Percentiles rank a stretch among this genome's conserved stretches.
phyloP scores from a whole-genome alignment of 78 protist species.

The Dictyostelium capitatum region DNA sequence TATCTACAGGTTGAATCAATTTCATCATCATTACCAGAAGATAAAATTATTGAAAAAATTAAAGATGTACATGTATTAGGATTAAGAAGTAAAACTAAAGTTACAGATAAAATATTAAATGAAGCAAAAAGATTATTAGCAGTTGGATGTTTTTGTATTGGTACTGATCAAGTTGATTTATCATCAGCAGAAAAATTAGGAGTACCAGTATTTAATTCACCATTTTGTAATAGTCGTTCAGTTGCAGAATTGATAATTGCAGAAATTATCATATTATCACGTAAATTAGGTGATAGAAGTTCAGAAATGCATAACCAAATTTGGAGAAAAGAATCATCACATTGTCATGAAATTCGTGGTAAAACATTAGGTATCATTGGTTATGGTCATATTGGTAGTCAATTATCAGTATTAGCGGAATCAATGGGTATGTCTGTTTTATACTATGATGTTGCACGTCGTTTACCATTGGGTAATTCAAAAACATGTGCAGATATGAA shows the following conservation, averaged over 20 bases:
- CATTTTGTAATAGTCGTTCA: slow-evolving; percentile 49
- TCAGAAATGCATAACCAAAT: slow-evolving; percentile 87
- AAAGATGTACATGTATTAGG: slow-evolving; percentile 92
- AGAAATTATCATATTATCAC: slow-evolving; percentile 91
- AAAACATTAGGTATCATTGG: slow-evolving; percentile 94
- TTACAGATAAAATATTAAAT: slow-evolving; percentile 83
- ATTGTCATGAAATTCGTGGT: slow-evolving; percentile 94
- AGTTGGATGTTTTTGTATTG: slow-evolving; percentile 97
- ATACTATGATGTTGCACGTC: slow-evolving; percentile 89
- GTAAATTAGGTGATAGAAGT: slow-evolving; percentile 89
- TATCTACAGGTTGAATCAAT: slow-evolving; percentile 80
- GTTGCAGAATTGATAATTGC: slow-evolving; percentile 93
- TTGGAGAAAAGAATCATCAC: slow-evolving; percentile 89
- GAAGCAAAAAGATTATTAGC: slow-evolving; percentile 86
- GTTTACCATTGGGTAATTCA: slow-evolving; percentile 91
- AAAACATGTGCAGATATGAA: slow-evolving; percentile 57
- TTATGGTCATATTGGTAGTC: slow-evolving; percentile 90
- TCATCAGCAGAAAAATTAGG: slow-evolving; percentile 75
- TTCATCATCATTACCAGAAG: slow-evolving; percentile 78
- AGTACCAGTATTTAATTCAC: slow-evolving; percentile 58
- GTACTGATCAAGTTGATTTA: slow-evolving; percentile 95
- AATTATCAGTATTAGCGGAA: slow-evolving; percentile 95
- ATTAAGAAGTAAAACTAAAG: slow-evolving; percentile 90
- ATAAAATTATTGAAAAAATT: slow-evolving; percentile 85
- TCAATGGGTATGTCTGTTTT: slow-evolving; percentile 93